Percentiles rank a stretch among this genome's conserved stretches.
Evolutionary conservation across 2,329 filamentous ascomycete species (phyloP).

Genomic region (Phialophora chinensis): DNA sequence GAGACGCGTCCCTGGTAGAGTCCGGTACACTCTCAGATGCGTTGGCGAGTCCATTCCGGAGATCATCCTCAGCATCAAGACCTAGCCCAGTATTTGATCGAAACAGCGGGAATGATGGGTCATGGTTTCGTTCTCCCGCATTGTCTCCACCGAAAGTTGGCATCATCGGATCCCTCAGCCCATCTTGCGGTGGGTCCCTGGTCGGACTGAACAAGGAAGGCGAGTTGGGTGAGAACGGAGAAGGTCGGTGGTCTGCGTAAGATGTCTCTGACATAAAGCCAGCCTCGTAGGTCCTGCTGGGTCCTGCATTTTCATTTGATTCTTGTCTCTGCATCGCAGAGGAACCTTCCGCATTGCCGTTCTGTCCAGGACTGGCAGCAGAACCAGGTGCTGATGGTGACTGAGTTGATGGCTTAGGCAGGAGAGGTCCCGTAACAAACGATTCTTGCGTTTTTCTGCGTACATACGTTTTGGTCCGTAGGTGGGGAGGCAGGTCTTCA

Average conservation of each 20-base stretch:
- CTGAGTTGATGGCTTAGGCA: constrained; percentile 34
- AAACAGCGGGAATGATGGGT: constrained; percentile 43
- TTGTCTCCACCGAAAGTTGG: constrained; percentile 28
- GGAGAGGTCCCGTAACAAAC: constrained; percentile 34
- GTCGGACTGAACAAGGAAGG: constrained; percentile 53
- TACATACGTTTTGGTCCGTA: constrained; percentile 79
- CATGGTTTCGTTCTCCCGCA: constrained; percentile 40
- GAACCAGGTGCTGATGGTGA: constrained; percentile 40
- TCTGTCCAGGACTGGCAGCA: constrained; percentile 42
- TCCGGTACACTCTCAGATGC: constrained; percentile 44
- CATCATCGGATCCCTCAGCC: constrained; percentile 37
- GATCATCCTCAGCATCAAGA: constrained; percentile 41
- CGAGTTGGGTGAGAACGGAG: constrained; percentile 49
- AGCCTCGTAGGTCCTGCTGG: constrained; percentile 31
- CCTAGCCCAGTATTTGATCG: constrained; percentile 32
- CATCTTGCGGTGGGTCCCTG: constrained; percentile 34
- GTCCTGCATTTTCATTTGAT: constrained; percentile 44
- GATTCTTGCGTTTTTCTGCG: constrained; percentile 68
- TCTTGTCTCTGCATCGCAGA: constrained; percentile 43
- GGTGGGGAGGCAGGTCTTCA: constrained; percentile 83
- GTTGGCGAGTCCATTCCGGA: constrained; percentile 40
- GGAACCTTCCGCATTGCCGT: constrained; percentile 39
- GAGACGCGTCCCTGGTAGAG: constrained; percentile 46
- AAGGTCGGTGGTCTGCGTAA: constrained; percentile 27
- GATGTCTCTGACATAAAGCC: constrained; percentile 30